Base-by-base conservation (phyloP, 805 yeast genomes). In the Candida tibetensis region DNA sequence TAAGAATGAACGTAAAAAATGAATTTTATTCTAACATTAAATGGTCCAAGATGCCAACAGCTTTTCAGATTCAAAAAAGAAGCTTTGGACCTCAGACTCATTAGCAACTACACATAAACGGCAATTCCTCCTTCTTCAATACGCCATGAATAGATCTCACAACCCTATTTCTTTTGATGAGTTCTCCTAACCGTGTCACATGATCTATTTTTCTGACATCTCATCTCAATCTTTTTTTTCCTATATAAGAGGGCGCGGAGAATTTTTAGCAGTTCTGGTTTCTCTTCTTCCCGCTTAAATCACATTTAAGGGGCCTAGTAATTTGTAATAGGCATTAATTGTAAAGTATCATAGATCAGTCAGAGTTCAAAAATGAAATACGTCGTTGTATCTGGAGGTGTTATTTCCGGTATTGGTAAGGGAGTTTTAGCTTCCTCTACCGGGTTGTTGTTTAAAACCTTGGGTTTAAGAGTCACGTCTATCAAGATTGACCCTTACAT, bases 311-410 rank as follows among this genome's bases (percentile, higher is more conserved):
- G 64, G 72, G 25, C 25, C 25, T 21, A 21, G 25, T 21, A 21
- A 21, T 21, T 21, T 21, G 25, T 21, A 21, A 21, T 21, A 21
- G 25, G 25, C 25, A 21, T 21, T 21, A 7, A 25, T 30, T 13
- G 15, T 21, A 26, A 21, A 21, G 9, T 7, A 27, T 26, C 30
- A 21, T 5, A 34, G 22, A 32, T 21, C 15, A 28, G 19, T 10
- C 7, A 21, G 25, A 7, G 10, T 21, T 21, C 34, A 21, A 66
- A 40, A 39, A 91, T 93, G 98, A 93, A 93, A 70, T 93, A 89
- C 96, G 98, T 93, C 57, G 95, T 93, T 57, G 99, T 93, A 32
- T 90, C 98, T 42, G 99, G 99, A 64, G 99, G 99, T 78, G 99
- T 93, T 54, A 93, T 93, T 53, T 86, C 96, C 55, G 99, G 99